Evolutionary conservation across 306 rosid genomes (phyloP).

Genomic region (Cucumis hystrix): DNA sequence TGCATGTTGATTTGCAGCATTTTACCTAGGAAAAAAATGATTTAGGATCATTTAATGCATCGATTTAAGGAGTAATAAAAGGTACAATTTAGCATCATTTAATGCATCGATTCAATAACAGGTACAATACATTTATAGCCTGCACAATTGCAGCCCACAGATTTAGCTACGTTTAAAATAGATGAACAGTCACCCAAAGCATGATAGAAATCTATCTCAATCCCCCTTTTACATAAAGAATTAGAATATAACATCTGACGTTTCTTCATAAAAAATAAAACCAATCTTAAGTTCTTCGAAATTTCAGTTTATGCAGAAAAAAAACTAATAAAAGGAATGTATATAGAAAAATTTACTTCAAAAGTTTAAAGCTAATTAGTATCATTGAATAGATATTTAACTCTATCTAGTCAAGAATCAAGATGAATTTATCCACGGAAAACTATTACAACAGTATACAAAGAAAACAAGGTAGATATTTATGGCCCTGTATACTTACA

Average conservation of each 20-base stretch:
- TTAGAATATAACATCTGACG: not conserved
- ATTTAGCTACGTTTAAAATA: not conserved
- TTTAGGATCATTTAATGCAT: conserved; percentile 10
- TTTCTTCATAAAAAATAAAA: not conserved
- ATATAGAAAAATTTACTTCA: not conserved
- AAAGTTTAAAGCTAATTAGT: not conserved
- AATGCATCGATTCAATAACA: conserved; percentile 5
- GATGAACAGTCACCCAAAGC: not conserved
- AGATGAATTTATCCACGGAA: not conserved
- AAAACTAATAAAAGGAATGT: no score
- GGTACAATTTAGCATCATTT: not conserved
- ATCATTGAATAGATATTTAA: not conserved
- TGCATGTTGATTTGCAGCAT: conserved; percentile 88
- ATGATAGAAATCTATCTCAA: not conserved
- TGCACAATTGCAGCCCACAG: not conserved
- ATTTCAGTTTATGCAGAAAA: not conserved
- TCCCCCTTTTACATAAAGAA: not conserved
- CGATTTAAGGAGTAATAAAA: not conserved
- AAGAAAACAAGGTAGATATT: not conserved
- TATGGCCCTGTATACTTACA: conserved; percentile 24
- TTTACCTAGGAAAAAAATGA: conserved; percentile 40
- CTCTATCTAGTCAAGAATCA: not conserved
- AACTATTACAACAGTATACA: not conserved
- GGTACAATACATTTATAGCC: not conserved
- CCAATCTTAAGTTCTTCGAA: not conserved